Percentiles rank a stretch among this genome's conserved stretches.
phyloP scores from a whole-genome alignment of 192 early-diverging fungal species.

The Gaertneriomyces semiglobifer region DNA sequence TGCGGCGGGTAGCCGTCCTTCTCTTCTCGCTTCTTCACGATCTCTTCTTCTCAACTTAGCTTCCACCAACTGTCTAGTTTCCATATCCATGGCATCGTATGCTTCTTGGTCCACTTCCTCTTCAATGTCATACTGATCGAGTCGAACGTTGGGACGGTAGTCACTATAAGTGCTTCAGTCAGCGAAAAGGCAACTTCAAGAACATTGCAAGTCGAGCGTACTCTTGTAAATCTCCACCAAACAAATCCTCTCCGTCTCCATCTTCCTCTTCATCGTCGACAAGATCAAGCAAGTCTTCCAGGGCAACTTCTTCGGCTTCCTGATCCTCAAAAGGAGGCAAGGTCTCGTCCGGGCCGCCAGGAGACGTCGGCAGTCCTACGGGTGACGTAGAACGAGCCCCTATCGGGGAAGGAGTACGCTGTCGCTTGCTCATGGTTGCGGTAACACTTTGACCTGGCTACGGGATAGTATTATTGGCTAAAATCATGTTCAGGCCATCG shows the following conservation, averaged over 20 bases:
- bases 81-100: conserved; percentile 70
- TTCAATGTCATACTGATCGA: conserved; percentile 78
- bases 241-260: conserved; percentile 88
- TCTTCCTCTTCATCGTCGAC: conserved; percentile 57
- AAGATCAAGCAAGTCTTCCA: conserved; percentile 41
- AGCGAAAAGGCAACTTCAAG: neutral
- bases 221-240: conserved; percentile 80
- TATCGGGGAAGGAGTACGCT: conserved; percentile 9
- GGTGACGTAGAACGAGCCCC: conserved; percentile 16
- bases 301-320: conserved; percentile 53
- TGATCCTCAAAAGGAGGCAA: conserved; percentile 30
- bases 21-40: conserved; percentile 56
- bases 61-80: conserved; percentile 70
- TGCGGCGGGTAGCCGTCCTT: conserved; percentile 83
- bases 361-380: neutral
- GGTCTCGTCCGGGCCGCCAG: neutral
- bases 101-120: conserved; percentile 77
- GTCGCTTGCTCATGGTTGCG: conserved; percentile 13
- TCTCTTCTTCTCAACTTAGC: conserved; percentile 77
- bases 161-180: conserved; percentile 54
- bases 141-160: conserved; percentile 65
- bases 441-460: too few species aligned
- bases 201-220: conserved; percentile 34
- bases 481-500: too few species aligned
- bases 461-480: too few species aligned